Evolutionary conservation across 2,329 filamentous ascomycete genomes (phyloP), one percentile per base, ranked within the genome.

Genomic region (Thielaviopsis punctulata): DNA sequence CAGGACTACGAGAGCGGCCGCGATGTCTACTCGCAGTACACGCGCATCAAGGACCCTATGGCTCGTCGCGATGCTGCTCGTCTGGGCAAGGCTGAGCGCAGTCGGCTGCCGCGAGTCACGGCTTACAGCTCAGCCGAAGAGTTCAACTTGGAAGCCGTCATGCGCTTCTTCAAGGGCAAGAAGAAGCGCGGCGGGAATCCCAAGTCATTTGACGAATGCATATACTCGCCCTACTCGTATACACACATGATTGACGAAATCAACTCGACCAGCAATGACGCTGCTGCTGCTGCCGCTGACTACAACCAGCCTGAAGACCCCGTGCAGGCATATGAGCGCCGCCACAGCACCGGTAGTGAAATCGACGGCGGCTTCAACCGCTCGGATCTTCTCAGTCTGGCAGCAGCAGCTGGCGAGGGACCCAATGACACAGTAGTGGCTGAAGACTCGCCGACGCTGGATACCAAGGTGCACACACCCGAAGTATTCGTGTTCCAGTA

Each of bases 401-500:
- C 45, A 13, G 36, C 49, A 13, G 49, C 48, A 19, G 22, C 46
- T 5, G 47, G 45, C 39, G 27, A 22, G 27, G 21, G 9, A 25
- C 24, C 10, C 15, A 23, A 15, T 13, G 48, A 51, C 9, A 24
- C 41, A 8, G n/a, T 19, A 19, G 65, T 69, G 24, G 65, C 69
- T 55, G 68, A 69, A 60, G 63, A 62, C 56, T 75, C 75, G 15
- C 73, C 77, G 4, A 86, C 94, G 63, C 86, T 95, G 56, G 88
- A 95, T 62, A 94, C 78, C 2, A 76, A 83, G 47, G 83, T 96
- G 2, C 87, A 95, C 65, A 94, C 85, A 1, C 89, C 92, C 0
- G 92, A 98, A 65, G 77, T 95, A 2, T 98, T 98, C 64, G 73
- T 98, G 12, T 98, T 96, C 62, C 86, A 95, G 63, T 98, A 98